Base-by-base conservation (phyloP, 805 yeast species). In the Candida multigemmis region DNA sequence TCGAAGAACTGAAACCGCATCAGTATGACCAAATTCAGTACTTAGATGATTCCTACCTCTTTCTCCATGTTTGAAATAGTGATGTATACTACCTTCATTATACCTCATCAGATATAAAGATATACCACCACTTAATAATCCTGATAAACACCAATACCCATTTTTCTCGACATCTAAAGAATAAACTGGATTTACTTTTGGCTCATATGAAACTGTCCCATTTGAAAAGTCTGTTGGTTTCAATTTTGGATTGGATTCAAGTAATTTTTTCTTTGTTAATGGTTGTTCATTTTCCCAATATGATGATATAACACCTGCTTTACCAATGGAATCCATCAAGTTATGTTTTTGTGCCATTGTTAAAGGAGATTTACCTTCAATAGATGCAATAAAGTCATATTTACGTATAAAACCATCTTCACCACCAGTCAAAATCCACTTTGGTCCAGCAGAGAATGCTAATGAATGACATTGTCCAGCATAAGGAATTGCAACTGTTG, bases 241-340 rank as follows among this genome's bases (percentile, higher is more conserved):
- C 22, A 60, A 31, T 31, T 59, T 60, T 5, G 65, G 60, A 37
- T 60, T 58, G 6, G 29, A 12, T 15, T 35, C 30, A 50, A 36
- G 46, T 24, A 41, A 44, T 33, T 62, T 61, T 32, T 65, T 45
- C 35, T 59, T 60, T 17, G 63, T 53, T 31, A 73, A 59, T 0
- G 97, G 96, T 42, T 86, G 83, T 55, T 91, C 97, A 51, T 91
- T 91, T 46, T 89, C 97, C 96, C 96, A 91, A 56, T 85, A 89
- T 1, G 91, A 78, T 10, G 68, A 47, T 4, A 87, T 55, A 4
- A 84, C 77, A 5, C 97, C 98, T 0, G 86, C 91, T 44, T 80
- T 78, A 6, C 80, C 69, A 17, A 91, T 72, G 1, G 91, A 71
- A 48, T 91, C 98, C 14, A 85, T 85, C 26, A 86, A 62, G 25